These are phyloP conservation scores for Nannochloropsis granulata DNA, from an alignment of 108 stramenopile species.

Conservation along the genomic window DNA sequence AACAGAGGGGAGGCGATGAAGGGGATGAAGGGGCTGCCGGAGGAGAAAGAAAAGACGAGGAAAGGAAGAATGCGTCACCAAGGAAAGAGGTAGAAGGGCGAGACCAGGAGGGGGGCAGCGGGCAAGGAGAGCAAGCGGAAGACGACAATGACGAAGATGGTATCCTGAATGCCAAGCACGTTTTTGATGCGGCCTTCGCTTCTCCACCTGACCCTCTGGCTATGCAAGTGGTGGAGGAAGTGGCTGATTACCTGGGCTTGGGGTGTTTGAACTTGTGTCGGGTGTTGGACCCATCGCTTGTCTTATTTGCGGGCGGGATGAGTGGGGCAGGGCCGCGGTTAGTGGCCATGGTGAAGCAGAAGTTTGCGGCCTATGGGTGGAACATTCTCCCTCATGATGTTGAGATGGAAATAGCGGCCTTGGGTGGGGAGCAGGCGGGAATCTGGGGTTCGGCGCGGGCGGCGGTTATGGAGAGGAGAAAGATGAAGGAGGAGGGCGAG, in stretches of 20 bases:
- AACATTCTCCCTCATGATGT: background rate
- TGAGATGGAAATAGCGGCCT: background rate
- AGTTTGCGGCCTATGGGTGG: background rate
- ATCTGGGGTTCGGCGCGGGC: background rate
- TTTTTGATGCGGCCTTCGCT: background rate
- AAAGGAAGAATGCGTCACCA: background rate
- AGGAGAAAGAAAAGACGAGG: background rate
- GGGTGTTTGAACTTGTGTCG: conserved; percentile 32
- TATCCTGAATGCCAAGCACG: background rate
- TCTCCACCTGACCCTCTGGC: background rate
- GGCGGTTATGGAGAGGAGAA: background rate
- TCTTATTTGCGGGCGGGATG: conserved; percentile 33
- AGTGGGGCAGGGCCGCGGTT: conserved; percentile 18
- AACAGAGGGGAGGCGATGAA: background rate
- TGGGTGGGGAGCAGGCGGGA: background rate
- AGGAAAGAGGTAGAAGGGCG: background rate
- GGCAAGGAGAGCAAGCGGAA: background rate
- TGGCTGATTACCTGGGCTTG: conserved; percentile 15
- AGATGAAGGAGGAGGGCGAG: background rate
- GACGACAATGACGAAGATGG: too few species aligned
- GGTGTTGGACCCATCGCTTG: conserved; percentile 30
- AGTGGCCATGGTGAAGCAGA: background rate
- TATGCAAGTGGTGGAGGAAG: background rate
- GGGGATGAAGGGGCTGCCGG: background rate
- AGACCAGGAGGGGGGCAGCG: background rate